Conservation (phyloP, 805 yeast genomes). For the Dipodascopsis uninucleata region DNA sequence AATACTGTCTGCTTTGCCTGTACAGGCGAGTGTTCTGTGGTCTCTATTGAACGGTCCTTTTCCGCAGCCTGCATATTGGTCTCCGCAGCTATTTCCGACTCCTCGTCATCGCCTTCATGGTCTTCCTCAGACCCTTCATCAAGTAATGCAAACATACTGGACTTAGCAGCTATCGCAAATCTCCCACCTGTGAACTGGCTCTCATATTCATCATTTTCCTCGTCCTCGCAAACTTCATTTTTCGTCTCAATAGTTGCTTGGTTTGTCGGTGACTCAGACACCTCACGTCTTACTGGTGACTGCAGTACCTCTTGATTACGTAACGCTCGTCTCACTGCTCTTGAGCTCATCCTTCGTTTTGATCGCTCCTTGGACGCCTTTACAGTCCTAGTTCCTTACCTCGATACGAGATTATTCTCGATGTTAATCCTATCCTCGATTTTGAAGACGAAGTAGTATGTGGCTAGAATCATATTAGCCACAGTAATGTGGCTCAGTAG, state of each 20-base stretch:
- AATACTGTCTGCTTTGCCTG: not conserved
- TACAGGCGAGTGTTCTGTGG: no score
- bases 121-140: slow-evolving; percentile 14
- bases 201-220: slow-evolving; percentile 10
- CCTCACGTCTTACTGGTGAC: not conserved
- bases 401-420: no score
- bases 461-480: not conserved
- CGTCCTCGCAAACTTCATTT: slow-evolving; percentile 3
- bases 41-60: not conserved
- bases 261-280: not conserved
- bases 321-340: slow-evolving; percentile 25
- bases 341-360: slow-evolving; percentile 19
- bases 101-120: slow-evolving; percentile 4
- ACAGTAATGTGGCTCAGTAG: not conserved
- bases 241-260: not conserved
- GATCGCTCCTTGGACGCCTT: not conserved
- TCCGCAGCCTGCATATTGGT: not conserved
- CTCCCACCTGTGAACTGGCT: not conserved
- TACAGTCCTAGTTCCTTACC: not conserved
- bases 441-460: not conserved
- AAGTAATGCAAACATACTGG: slow-evolving; percentile 16
- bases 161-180: no score
- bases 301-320: slow-evolving; percentile 11
- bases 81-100: not conserved
- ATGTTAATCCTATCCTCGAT: no score